Base-by-base conservation (phyloP, 2,329 filamentous ascomycete genomes). In the Bipolaris oryzae region DNA sequence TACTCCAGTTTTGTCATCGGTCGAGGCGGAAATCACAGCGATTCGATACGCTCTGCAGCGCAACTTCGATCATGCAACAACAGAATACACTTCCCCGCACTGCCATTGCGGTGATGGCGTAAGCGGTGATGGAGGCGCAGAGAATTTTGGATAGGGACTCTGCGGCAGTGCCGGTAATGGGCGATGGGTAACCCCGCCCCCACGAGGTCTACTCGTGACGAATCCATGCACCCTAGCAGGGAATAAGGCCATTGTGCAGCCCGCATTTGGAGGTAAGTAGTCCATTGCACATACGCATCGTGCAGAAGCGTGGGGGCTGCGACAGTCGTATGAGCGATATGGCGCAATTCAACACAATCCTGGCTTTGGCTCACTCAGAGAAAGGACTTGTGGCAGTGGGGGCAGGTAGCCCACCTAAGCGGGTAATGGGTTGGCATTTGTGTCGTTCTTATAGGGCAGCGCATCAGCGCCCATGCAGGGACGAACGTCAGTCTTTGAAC, bases 381-480 rank as follows among this genome's bases (percentile, higher is more conserved):
- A 44, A 56, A 47, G 60, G 45, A 46, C 21, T 60, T 64, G 57
- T 60, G 50, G 60, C 51, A 59, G 55, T 63, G 67, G 67, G 45
- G 63, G 62, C 61, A 58, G 50, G 58, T 57, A 55, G 57, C 53
- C 61, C 37, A 56, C 45, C 39, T 51, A 58, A 57, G 64, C 60
- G 63, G 52, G 61, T 57, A 38, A 63, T 59, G 58, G 55, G 57
- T 58, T 58, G 60, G 58, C 55, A 58, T 61, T 57, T 49, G 34
- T 58, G 57, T 53, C 21, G 53, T 64, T 67, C 65, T 71, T 68
- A 73, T 71, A 71, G 70, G 70, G 57, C 60, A 60, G 63, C 62
- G 58, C 62, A 57, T 55, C 64, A 62, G 61, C 62, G 58, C 62
- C 55, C 62, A 57, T 62, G 68, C 66, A 59, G 51, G 62, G 52